A percentile compares a stretch with the other conserved stretches of the same genome.
These are phyloP conservation scores for Nicotiana knightiana DNA, from an alignment of 257 asterid species.

Conservation along the genomic window DNA sequence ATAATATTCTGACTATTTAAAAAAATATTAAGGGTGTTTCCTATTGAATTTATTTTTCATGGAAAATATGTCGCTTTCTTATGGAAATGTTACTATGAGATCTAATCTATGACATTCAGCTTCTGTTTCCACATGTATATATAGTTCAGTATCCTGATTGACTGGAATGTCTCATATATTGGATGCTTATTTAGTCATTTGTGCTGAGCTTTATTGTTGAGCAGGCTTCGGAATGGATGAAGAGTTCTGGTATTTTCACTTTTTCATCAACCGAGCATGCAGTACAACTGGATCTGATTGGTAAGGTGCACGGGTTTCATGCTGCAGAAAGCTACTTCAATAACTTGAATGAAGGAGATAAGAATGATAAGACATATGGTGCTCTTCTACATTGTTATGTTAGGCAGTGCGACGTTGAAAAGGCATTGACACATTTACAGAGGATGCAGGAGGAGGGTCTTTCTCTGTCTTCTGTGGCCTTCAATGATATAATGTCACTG, in stretches of 20 bases:
- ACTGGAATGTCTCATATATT: background rate
- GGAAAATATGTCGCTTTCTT: background rate
- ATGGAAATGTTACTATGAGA: background rate
- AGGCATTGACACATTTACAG: constrained; percentile 44
- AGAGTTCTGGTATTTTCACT: constrained; percentile 31
- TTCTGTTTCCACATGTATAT: background rate
- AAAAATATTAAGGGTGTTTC: background rate
- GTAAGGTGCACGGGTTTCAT: constrained; percentile 58
- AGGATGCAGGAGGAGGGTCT: constrained; percentile 60
- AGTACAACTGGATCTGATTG: constrained; percentile 70
- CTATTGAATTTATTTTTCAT: background rate
- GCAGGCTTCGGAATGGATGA: constrained; percentile 74
- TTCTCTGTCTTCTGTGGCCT: constrained; percentile 40
- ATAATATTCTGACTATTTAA: background rate
- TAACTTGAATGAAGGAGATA: constrained; percentile 52
- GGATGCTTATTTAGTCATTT: background rate
- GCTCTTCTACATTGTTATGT: constrained; percentile 86
- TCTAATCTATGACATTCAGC: background rate
- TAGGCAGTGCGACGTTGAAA: constrained; percentile 47
- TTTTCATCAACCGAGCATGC: constrained; percentile 72
- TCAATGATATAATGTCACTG: constrained; percentile 69
- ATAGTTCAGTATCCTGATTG: background rate
- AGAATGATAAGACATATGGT: constrained; percentile 58
- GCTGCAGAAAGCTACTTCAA: constrained; percentile 67
- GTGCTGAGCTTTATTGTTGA: background rate